These are phyloP conservation scores for Candida buenavistaensis DNA, from an alignment of 1,139 yeast genomes.

Conservation along the genomic window DNA sequence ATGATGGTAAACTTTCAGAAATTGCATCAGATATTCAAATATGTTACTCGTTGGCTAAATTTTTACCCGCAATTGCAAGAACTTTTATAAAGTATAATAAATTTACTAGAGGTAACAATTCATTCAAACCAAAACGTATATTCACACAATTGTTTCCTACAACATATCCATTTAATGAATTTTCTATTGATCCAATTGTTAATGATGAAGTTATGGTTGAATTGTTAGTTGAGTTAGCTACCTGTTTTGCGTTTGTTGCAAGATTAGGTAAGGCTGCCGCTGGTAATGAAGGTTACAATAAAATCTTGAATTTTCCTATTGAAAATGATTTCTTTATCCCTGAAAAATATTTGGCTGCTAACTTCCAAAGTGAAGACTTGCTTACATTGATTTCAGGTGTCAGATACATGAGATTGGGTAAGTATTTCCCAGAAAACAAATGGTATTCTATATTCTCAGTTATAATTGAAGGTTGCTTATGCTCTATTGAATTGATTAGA, in stretches of 20 bases:
- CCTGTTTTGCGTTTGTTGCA: constrained; percentile 59
- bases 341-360: constrained; percentile 31
- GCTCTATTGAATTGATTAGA: constrained; percentile 57
- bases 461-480: constrained; percentile 59
- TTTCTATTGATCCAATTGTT: constrained; percentile 73
- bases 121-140: constrained; percentile 59
- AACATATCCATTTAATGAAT: constrained; percentile 61
- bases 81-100: constrained; percentile 55
- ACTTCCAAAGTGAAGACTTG: constrained; percentile 44
- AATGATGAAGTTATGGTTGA: constrained; percentile 73
- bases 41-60: constrained; percentile 49
- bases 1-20: constrained; percentile 21
- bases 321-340: constrained; percentile 36
- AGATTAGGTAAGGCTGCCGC: constrained; percentile 49
- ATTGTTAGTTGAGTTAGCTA: constrained; percentile 65
- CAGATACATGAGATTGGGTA: constrained; percentile 56
- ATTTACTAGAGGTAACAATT: constrained; percentile 50
- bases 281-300: constrained; percentile 43
- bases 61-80: constrained; percentile 53
- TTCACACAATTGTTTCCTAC: constrained; percentile 71
- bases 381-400: constrained; percentile 53
- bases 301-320: constrained; percentile 27
- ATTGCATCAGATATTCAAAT: constrained; percentile 25
- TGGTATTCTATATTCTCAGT: constrained; percentile 71
- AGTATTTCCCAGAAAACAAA: constrained; percentile 63